These are phyloP conservation scores for Kodamaea restingae DNA, from an alignment of 805 yeast species.

Conservation along the genomic window DNA sequence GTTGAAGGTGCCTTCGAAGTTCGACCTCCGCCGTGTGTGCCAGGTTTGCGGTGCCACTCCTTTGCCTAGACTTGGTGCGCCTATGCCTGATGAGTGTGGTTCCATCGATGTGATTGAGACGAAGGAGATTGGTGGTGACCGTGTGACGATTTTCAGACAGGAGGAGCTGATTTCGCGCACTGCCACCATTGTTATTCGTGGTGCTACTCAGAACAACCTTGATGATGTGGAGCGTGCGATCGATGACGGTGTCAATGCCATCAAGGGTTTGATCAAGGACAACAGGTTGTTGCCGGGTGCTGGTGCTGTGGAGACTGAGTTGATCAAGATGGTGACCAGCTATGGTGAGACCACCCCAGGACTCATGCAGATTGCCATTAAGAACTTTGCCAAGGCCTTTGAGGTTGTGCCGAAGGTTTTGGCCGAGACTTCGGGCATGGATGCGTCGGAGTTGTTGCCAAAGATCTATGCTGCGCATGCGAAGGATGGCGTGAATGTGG, in stretches of 20 bases:
- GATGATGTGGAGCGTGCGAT: conserved; percentile 97
- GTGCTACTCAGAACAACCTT: conserved; percentile 90
- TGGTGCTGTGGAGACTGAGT: conserved; percentile 89
- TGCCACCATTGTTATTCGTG: conserved; percentile 89
- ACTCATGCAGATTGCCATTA: conserved; percentile 85
- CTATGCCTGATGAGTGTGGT: conserved; percentile 93
- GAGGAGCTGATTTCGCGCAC: conserved; percentile 60
- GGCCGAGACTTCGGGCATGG: conserved; percentile 92
- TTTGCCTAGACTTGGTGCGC: conserved; percentile 88
- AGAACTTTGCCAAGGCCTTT: conserved; percentile 89
- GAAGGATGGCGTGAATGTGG: conserved; percentile 56
- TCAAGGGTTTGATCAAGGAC: conserved; percentile 86
- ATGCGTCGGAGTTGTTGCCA: conserved; percentile 84
- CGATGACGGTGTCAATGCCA: conserved; percentile 92
- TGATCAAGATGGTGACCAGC: conserved; percentile 71
- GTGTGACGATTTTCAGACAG: conserved; percentile 92
- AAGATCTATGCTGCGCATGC: conserved; percentile 86
- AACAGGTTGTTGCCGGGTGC: conserved; percentile 85
- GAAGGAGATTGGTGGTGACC: conserved; percentile 93
- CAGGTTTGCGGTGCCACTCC: conserved; percentile 98
- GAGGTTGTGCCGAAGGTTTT: conserved; percentile 90
- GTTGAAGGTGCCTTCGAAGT: conserved; percentile 87
- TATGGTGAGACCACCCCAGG: conserved; percentile 96
- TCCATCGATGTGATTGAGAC: conserved; percentile 82
- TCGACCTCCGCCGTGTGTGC: conserved; percentile 88